These are phyloP conservation scores for Ceratobasidium sp. DNA, from an alignment of 1,284 basidiomycete species.

Conservation along the genomic window DNA sequence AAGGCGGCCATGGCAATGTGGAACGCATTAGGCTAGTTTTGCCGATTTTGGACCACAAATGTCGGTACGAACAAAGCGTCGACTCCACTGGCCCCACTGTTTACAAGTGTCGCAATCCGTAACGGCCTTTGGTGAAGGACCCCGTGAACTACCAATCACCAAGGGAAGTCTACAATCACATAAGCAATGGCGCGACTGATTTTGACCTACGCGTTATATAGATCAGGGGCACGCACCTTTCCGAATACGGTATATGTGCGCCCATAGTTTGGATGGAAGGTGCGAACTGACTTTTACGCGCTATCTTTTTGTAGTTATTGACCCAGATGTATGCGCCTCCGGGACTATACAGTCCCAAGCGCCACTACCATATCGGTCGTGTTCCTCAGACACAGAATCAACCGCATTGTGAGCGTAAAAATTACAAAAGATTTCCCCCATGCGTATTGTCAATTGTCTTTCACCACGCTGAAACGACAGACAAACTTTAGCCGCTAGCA, in stretches of 20 bases:
- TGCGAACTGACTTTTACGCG: constrained; percentile 28
- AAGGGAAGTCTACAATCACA: too few species aligned
- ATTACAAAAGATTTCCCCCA: too few species aligned
- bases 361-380: too few species aligned
- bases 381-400: too few species aligned
- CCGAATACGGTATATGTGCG: not conserved
- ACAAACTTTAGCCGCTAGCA: not conserved
- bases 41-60: too few species aligned
- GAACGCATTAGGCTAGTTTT: too few species aligned
- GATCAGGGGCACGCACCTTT: constrained; percentile 10
- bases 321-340: constrained; percentile 13
- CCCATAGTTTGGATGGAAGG: not conserved
- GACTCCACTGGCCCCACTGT: too few species aligned
- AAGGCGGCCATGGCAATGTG: too few species aligned
- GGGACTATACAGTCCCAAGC: constrained; percentile 14
- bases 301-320: constrained; percentile 16
- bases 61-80: too few species aligned
- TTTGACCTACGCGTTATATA: constrained; percentile 4
- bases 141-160: constrained; percentile 5
- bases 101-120: not conserved
- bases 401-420: too few species aligned
- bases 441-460: too few species aligned
- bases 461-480: too few species aligned
- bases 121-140: not conserved
- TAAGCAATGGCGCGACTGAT: constrained; percentile 15